Evolutionary conservation across 108 stramenopile species (phyloP).

Genomic region (Mediolabrus comicus): DNA sequence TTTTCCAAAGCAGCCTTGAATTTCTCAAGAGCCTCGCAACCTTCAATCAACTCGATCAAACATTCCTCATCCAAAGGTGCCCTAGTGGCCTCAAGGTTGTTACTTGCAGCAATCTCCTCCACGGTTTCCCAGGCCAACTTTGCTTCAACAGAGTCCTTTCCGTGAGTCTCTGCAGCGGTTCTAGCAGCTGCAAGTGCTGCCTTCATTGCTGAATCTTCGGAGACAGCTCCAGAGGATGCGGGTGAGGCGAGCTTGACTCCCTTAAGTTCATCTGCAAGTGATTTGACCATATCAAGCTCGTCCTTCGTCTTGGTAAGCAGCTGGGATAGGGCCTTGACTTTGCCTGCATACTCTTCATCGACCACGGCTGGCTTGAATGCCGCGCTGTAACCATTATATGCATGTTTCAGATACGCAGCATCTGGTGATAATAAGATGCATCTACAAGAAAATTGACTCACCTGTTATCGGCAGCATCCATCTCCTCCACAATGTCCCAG

Average conservation of each 20-base stretch:
- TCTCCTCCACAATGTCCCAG: conserved; percentile 87
- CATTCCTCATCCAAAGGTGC: conserved; percentile 54
- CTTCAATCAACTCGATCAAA: conserved; percentile 53
- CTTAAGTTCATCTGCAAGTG: conserved; percentile 36
- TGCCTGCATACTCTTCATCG: conserved; percentile 38
- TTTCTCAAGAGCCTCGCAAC: conserved; percentile 61
- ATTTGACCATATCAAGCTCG: conserved; percentile 27
- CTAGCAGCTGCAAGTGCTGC: conserved; percentile 63
- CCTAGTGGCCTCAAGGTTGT: conserved; percentile 23
- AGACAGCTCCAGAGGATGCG: conserved; percentile 8
- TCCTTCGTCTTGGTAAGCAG: conserved; percentile 42
- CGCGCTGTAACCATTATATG: conserved; percentile 8
- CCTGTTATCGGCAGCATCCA: conserved; percentile 73
- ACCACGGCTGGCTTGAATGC: conserved; percentile 32
- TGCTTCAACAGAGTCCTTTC: conserved; percentile 58
- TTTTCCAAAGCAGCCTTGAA: conserved; percentile 46
- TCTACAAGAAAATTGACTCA: conserved; percentile 19
- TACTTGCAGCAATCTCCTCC: conserved; percentile 66
- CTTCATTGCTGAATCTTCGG: conserved; percentile 29
- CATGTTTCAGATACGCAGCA: background rate
- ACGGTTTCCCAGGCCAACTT: conserved; percentile 80
- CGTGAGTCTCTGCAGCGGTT: conserved; percentile 46
- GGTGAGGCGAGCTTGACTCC: conserved; percentile 45
- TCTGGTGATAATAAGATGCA: background rate
- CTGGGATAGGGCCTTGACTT: conserved; percentile 37